Evolutionary conservation across 306 rosid species (phyloP).

Genomic region (Sindora glabra): DNA sequence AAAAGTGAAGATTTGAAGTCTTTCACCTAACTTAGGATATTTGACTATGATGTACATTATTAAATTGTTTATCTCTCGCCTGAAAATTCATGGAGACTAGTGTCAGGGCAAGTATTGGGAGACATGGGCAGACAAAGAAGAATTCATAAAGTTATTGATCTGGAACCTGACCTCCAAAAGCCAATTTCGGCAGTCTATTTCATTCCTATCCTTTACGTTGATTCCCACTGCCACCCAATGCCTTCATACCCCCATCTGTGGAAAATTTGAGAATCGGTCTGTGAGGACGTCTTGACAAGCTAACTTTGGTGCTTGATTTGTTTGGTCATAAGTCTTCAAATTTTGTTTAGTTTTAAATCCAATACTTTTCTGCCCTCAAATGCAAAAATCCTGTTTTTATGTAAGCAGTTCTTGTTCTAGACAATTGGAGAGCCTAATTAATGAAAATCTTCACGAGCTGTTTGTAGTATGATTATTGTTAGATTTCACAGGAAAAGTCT

Average conservation of each 20-base stretch:
- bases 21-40: too few relatives aligned
- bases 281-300: neutral
- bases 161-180: neutral
- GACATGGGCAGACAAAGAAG: neutral
- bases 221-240: neutral
- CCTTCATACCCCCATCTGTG: neutral
- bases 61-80: too few relatives aligned
- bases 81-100: neutral
- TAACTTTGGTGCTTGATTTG: constrained; percentile 3
- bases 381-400: neutral
- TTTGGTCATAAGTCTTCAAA: neutral
- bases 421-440: neutral
- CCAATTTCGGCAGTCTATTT: neutral
- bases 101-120: neutral
- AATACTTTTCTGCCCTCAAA: too few relatives aligned
- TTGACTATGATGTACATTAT: too few relatives aligned
- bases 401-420: neutral
- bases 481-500: neutral
- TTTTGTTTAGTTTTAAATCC: too few relatives aligned
- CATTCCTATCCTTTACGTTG: neutral
- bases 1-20: neutral
- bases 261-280: neutral
- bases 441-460: neutral
- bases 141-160: neutral
- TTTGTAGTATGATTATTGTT: neutral